Base-by-base conservation (phyloP, 805 yeast species). In the Priceomyces haplophilus region DNA sequence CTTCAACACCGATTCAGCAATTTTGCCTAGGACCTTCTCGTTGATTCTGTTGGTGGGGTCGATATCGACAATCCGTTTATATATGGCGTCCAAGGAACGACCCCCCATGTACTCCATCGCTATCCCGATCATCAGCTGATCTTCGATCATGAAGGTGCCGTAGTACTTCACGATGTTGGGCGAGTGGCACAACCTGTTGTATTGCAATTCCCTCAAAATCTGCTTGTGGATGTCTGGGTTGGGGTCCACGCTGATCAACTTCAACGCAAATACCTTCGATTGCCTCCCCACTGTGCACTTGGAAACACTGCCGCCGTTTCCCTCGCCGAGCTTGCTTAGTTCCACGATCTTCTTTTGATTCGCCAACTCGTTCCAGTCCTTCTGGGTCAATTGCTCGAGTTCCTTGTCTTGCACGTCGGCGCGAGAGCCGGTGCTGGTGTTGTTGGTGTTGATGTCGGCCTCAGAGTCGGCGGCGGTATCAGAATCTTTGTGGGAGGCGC, bases 31-130 rank as follows among this genome's bases (percentile, higher is more conserved):
- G 0, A 91, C 96, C 55, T 86, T 87, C 59, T 93, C 99, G 46
- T 96, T 90, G 29, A 93, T 85, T 45, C 97, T 72, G 33, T 95
- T 96, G 15, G 89, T 88, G 13, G 71, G 62, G 49, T 70, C 75
- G 42, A 86, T 70, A 32, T 72, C 68, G 38, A 82, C 75, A 35
- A 89, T 85, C 43, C 80, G 76, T 54, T 84, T 83, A 66, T 91
- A 89, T n/a, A 91, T 81, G 1, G 96, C 88, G 56, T 93, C 97
- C 46, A 93, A 65, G 3, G 96, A 88, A 34, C 80, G 78, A 1
- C 97, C 98, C 19, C 89, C 96, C 89, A 95, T 93, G 61, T 80
- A 93, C 63, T 93, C 99, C 98, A 93, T 93, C 37, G 96, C 88
- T 21, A 93, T 93, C 52, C 87, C 89, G 32, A 93, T 89, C 56